These are phyloP conservation scores for Gaultheria prostrata DNA, from an alignment of 148 eudicot species.

Conservation along the genomic window DNA sequence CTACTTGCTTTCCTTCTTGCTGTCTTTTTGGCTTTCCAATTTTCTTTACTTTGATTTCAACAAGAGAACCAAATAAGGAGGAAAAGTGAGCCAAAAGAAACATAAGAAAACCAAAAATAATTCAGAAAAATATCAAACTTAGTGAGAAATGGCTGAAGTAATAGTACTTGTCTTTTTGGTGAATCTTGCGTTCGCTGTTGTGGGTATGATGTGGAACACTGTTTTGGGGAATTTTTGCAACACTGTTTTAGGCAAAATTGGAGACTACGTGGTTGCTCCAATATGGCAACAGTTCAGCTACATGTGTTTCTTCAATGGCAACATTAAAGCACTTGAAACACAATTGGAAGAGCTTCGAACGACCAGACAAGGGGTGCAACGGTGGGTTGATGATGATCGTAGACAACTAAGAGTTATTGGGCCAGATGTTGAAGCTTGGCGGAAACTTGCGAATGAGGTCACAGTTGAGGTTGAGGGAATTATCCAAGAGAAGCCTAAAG, in stretches of 20 bases:
- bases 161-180: background rate
- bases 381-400: constrained; percentile 12
- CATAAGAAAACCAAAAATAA: too few species aligned
- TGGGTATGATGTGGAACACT: too few species aligned
- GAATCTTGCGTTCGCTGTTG: background rate
- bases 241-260: background rate
- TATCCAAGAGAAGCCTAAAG: background rate
- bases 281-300: constrained; percentile 4
- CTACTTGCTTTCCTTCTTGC: too few species aligned
- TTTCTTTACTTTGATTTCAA: too few species aligned
- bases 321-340: constrained; percentile 10
- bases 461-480: background rate
- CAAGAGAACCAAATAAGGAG: too few species aligned
- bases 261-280: background rate
- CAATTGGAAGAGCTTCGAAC: constrained; percentile 14
- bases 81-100: too few species aligned
- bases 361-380: background rate
- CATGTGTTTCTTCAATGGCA: constrained; percentile 17
- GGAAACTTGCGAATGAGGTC: background rate
- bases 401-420: constrained; percentile 22
- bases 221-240: background rate
- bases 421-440: constrained; percentile 19
- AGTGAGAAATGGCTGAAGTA: too few species aligned
- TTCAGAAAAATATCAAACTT: too few species aligned
- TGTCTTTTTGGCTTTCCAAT: too few species aligned